A percentile compares a stretch with the other conserved stretches of the same genome.
These are phyloP conservation scores for Suillus plorans DNA, from an alignment of 768 basidiomycete species.

Conservation along the genomic window DNA sequence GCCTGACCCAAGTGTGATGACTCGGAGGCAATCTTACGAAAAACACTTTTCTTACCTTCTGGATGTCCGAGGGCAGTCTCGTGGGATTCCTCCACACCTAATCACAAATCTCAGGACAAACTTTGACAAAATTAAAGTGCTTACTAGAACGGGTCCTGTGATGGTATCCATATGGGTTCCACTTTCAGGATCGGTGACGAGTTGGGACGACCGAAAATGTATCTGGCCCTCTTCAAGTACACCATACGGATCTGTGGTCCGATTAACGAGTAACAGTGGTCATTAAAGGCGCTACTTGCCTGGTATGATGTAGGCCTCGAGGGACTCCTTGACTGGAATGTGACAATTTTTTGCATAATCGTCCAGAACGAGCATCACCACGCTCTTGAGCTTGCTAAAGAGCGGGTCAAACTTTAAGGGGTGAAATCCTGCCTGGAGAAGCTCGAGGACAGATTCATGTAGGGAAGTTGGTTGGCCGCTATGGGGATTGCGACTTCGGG, in stretches of 20 bases:
- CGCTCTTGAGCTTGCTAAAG: conserved; percentile 45
- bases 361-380: conserved; percentile 45
- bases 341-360: conserved; percentile 53
- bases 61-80: conserved; percentile 70
- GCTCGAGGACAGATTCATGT: conserved; percentile 50
- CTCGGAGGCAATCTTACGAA: neutral
- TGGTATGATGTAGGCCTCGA: conserved; percentile 65
- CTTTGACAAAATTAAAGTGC: conserved; percentile 15
- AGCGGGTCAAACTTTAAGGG: conserved; percentile 41
- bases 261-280: neutral
- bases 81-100: conserved; percentile 62
- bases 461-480: conserved; percentile 27
- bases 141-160: conserved; percentile 61
- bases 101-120: neutral
- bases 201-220: conserved; percentile 47
- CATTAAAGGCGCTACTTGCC: conserved; percentile 39
- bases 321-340: conserved; percentile 52
- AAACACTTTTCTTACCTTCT: conserved; percentile 44
- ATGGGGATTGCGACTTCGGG: conserved; percentile 8
- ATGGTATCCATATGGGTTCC: conserved; percentile 45
- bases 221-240: conserved; percentile 63
- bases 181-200: conserved; percentile 27
- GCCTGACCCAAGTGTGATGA: conserved; percentile 40
- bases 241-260: conserved; percentile 56
- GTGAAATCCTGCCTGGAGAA: conserved; percentile 66